These are phyloP conservation scores for Chenopodium album DNA, from an alignment of 148 eudicot genomes.

Conservation along the genomic window DNA sequence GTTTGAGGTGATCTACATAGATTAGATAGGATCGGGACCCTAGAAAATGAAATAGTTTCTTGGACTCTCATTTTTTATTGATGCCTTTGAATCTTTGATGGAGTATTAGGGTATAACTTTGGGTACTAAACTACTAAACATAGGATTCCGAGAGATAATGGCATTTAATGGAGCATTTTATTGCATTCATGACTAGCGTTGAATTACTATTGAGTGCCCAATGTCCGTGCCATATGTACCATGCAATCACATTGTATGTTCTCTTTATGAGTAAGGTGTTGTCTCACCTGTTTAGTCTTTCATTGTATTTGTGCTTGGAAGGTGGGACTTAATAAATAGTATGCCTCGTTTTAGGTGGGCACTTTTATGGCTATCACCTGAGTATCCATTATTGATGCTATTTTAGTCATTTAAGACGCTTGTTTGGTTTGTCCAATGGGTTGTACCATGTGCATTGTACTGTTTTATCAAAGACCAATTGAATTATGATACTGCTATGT, in stretches of 20 bases:
- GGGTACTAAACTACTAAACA: slow-evolving; percentile 6
- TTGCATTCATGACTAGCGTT: neutral
- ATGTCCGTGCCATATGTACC: neutral
- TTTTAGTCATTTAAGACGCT: slow-evolving; percentile 5
- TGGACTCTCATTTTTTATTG: neutral
- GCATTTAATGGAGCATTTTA: slow-evolving; percentile 7
- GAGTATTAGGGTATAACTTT: neutral
- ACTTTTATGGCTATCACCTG: slow-evolving; percentile 12
- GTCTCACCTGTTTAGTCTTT: neutral
- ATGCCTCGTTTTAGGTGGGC: neutral
- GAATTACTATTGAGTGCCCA: neutral
- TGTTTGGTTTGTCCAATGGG: neutral
- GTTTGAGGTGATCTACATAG: neutral
- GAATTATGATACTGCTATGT: slow-evolving; percentile 3
- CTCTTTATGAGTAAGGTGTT: neutral
- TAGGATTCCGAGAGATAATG: slow-evolving; percentile 1
- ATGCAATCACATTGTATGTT: slow-evolving; percentile 7
- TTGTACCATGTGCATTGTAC: slow-evolving; percentile 11
- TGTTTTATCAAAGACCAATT: slow-evolving; percentile 1
- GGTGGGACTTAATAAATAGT: neutral
- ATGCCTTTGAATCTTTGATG: neutral
- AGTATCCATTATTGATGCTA: slow-evolving; percentile 8
- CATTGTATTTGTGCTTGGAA: neutral
- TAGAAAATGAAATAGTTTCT: neutral
- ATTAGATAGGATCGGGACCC: neutral